phyloP scores from a whole-genome alignment of 371 early-diverging fungal species.

The Mortierella sp. region DNA sequence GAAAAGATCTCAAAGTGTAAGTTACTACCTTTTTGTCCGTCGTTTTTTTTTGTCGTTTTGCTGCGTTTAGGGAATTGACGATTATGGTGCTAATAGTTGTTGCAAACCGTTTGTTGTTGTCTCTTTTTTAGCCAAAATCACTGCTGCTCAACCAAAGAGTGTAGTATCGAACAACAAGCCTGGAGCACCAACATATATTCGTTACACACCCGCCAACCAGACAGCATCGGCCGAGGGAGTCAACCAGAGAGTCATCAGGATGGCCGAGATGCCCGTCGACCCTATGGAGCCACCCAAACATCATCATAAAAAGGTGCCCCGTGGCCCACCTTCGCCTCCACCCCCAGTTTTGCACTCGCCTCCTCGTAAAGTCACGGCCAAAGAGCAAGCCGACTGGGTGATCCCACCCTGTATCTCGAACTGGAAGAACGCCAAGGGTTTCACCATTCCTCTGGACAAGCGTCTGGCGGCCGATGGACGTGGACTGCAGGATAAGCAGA shows the following conservation, averaged over 20 bases:
- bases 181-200: conserved; percentile 83
- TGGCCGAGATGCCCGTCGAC: conserved; percentile 95
- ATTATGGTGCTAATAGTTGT: not conserved
- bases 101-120: not conserved
- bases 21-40: not conserved
- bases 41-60: not conserved
- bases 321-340: conserved; percentile 92
- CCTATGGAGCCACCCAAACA: conserved; percentile 97
- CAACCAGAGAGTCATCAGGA: conserved; percentile 88
- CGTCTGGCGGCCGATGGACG: conserved; percentile 97
- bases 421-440: conserved; percentile 99
- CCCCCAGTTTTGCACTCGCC: conserved; percentile 98
- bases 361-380: conserved; percentile 93
- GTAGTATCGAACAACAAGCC: conserved; percentile 69
- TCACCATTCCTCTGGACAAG: conserved; percentile 98
- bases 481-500: conserved; percentile 90
- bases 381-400: conserved; percentile 96
- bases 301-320: conserved; percentile 92
- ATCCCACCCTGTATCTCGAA: conserved; percentile 98
- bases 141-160: conserved; percentile 78
- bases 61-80: not conserved
- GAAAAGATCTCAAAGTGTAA: conserved; percentile 87
- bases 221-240: conserved; percentile 75
- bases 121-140: conserved; percentile 70
- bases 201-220: conserved; percentile 90